Conservation (phyloP, 441 rosid species). For the Brassica balearica region DNA sequence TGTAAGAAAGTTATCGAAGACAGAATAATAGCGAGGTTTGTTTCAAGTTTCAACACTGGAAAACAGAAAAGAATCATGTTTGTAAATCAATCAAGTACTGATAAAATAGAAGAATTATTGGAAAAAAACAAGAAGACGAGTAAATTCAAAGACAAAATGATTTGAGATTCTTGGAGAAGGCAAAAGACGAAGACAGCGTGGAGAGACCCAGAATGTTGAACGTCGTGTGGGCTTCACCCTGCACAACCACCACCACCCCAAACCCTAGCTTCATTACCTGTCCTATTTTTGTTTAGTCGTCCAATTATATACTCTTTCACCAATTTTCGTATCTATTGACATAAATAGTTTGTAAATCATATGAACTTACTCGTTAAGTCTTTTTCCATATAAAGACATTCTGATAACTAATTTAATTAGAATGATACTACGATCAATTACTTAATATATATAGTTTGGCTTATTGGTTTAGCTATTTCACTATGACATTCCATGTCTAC, state of each 20-base stretch:
- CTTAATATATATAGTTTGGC: not conserved
- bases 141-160: constrained; percentile 95
- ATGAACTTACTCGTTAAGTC: not conserved
- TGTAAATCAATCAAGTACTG: constrained; percentile 40
- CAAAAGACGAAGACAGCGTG: constrained; percentile 59
- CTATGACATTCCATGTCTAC: not conserved
- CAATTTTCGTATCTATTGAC: not conserved
- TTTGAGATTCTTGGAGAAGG: constrained; percentile 80
- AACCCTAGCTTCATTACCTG: constrained; percentile 45
- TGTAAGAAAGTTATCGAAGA: constrained; percentile 28
- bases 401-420: not conserved
- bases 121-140: constrained; percentile 50
- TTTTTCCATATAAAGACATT: not conserved
- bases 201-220: constrained; percentile 50
- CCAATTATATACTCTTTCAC: constrained; percentile 21
- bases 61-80: constrained; percentile 43
- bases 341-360: constrained; percentile 5
- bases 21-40: constrained; percentile 35
- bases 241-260: constrained; percentile 42
- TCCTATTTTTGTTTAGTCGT: constrained; percentile 22
- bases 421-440: not conserved
- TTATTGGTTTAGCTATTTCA: not conserved
- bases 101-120: constrained; percentile 41
- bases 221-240: constrained; percentile 68
- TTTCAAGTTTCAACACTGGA: constrained; percentile 42